These are phyloP conservation scores for Grifola frondosa DNA, from an alignment of 1,284 basidiomycete species.

Conservation along the genomic window DNA sequence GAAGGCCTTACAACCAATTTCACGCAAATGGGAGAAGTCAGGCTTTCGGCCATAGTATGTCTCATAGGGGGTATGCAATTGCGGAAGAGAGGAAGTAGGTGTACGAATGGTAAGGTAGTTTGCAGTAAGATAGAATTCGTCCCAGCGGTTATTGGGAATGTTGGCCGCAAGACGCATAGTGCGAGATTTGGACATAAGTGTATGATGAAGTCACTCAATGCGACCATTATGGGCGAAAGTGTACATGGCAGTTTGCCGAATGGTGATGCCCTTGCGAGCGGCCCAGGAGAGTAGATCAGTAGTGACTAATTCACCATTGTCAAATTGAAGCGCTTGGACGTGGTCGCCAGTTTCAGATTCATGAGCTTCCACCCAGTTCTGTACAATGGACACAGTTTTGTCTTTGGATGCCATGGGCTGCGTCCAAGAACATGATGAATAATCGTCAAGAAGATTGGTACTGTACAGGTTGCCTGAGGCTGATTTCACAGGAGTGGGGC, in stretches of 20 bases:
- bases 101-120: not conserved
- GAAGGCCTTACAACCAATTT: conserved; percentile 17
- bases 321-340: conserved; percentile 16
- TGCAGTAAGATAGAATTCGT: conserved; percentile 10
- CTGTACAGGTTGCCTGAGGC: conserved; percentile 27
- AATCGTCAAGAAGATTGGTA: conserved; percentile 37
- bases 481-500: conserved; percentile 25
- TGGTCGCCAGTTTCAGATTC: conserved; percentile 22
- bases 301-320: conserved; percentile 34
- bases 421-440: conserved; percentile 24
- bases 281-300: conserved; percentile 21
- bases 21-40: conserved; percentile 14
- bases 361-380: conserved; percentile 22
- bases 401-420: conserved; percentile 29
- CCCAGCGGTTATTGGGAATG: conserved; percentile 30
- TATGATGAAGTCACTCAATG: conserved; percentile 28
- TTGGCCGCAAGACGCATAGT: conserved; percentile 22
- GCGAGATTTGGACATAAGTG: conserved; percentile 25
- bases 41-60: conserved; percentile 8
- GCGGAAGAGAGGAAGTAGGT: not conserved
- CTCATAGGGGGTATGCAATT: conserved; percentile 13
- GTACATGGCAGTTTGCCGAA: conserved; percentile 18
- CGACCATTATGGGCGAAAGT: conserved; percentile 18
- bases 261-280: not conserved
- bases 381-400: conserved; percentile 19